Evolutionary conservation across 2,329 filamentous ascomycete genomes (phyloP), one percentile per base, ranked within the genome.

Genomic region (Tolypocladium amazonense): DNA sequence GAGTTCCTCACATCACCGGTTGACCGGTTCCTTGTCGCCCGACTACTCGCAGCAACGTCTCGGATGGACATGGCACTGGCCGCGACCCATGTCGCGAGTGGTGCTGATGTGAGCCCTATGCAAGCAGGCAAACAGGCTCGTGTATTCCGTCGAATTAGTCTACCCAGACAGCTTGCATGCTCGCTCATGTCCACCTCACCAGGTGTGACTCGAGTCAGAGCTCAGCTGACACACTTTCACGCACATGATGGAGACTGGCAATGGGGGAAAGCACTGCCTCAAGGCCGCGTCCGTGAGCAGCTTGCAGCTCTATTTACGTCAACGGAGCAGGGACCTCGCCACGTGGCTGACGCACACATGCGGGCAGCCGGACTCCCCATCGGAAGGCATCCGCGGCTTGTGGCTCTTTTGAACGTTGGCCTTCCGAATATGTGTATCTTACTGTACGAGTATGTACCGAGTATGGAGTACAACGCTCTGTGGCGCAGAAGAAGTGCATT

Each of bases 331-430:
- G 43, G 47, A 9, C 56, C 41, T 39, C 50, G 47, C 59, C 59
- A 60, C 59, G 59, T 60, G 59, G 59, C 59, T 43, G 59, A 57
- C 9, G 27, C 55, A 38, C 27, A 38, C 20, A 23, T 53, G 50
- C 39, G 39, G 35, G 30, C 52, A n/a, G n/a, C n/a, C 30, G n/a
- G 15, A 35, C 47, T 33, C 45, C 39, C 41, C 18, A 20, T 23
- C 50, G 50, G 50, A 53, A 53, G 50, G 30, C 30, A 53, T 35
- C 30, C 50, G 50, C 4, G 30, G 30, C 30, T 23, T 33, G 27
- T 35, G 15, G 7, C 15, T 15, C 27, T 20, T 9, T 50, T 18
- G 8, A 52, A 14, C 30, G 9, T 30, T 27, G 15, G 11, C 9
- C 5, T 18, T 33, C 47, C 47, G 27, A 37, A 37, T 37, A 37